phyloP scores from a whole-genome alignment of 257 asterid genomes.

The Plantago major region DNA sequence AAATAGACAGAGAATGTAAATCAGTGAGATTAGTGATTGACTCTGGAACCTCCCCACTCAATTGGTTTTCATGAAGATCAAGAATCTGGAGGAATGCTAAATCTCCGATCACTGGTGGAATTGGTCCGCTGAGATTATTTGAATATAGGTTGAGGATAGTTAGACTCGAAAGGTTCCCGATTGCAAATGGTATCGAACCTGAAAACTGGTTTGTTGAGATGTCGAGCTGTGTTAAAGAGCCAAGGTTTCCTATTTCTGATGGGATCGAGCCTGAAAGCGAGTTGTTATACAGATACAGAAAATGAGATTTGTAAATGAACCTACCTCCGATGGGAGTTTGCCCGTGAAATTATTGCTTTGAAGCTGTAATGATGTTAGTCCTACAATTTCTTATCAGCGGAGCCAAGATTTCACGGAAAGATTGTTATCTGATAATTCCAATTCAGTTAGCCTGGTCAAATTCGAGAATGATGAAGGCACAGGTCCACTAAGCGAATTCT shows the following conservation, averaged over 20 bases:
- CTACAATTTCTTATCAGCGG: slow-evolving; percentile 40
- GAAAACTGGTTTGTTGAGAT: slow-evolving; percentile 50
- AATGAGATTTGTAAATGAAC: slow-evolving; percentile 34
- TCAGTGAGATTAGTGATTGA: slow-evolving; percentile 42
- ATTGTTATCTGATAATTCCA: slow-evolving; percentile 60
- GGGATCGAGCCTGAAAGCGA: slow-evolving; percentile 61
- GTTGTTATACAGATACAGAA: slow-evolving; percentile 39
- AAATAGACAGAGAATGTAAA: slow-evolving; percentile 33
- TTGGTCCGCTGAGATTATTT: slow-evolving; percentile 52
- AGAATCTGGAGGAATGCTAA: slow-evolving; percentile 30
- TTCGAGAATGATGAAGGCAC: slow-evolving; percentile 67
- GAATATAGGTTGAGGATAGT: slow-evolving; percentile 33
- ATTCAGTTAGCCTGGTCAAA: slow-evolving; percentile 35
- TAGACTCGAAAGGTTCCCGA: slow-evolving; percentile 50
- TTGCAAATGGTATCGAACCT: slow-evolving; percentile 56
- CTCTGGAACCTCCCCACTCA: slow-evolving; percentile 61
- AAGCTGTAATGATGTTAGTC: slow-evolving; percentile 55
- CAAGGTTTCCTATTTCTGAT: slow-evolving; percentile 44
- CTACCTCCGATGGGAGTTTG: slow-evolving; percentile 55
- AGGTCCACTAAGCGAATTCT: slow-evolving; percentile 46
- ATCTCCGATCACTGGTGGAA: slow-evolving; percentile 60
- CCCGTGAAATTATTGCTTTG: slow-evolving; percentile 55
- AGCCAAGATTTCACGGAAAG: slow-evolving; percentile 50
- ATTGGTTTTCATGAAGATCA: slow-evolving; percentile 42
- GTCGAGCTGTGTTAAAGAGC: slow-evolving; percentile 27